Evolutionary conservation across 139 green algal genomes (phyloP).

Genomic region (Parachlorella kessleri): DNA sequence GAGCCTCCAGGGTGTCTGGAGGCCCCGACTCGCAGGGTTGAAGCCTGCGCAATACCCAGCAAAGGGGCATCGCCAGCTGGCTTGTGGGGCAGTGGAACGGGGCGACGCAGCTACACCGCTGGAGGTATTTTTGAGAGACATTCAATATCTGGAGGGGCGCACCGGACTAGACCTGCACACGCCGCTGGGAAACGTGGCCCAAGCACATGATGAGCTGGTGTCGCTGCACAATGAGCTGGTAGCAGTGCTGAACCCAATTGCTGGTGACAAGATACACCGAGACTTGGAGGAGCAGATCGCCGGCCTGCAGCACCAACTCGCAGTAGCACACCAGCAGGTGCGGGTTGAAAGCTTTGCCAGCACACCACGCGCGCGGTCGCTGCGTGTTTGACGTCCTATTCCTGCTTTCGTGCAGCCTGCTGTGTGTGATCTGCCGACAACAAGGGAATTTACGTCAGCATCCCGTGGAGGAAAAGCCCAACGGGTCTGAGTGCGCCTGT

Average conservation of each 20-base stretch:
- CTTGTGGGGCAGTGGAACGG: background rate
- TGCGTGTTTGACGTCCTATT: no score
- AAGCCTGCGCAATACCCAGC: background rate
- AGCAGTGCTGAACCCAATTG: conserved; percentile 47
- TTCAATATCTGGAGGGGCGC: conserved; percentile 6
- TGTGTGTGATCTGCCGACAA: no score
- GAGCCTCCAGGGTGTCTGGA: no score
- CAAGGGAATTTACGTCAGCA: no score
- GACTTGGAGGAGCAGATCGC: conserved; percentile 34
- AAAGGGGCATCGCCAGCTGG: background rate
- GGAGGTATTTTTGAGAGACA: conserved; percentile 12
- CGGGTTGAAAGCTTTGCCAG: background rate
- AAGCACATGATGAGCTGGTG: background rate
- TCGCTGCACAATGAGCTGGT: conserved; percentile 33
- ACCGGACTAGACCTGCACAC: conserved; percentile 3
- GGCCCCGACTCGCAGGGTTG: background rate
- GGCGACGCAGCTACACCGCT: conserved; percentile 35
- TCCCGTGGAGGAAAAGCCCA: no score
- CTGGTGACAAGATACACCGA: conserved; percentile 19
- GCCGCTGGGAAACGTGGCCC: background rate
- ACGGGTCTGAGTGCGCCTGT: no score
- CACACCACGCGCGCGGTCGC: background rate
- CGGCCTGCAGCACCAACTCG: conserved; percentile 41
- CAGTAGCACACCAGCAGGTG: conserved; percentile 36
- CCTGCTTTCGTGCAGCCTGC: no score